Conservation (phyloP, 73 alveolate genomes). For the Durusdinium trenchii region DNA sequence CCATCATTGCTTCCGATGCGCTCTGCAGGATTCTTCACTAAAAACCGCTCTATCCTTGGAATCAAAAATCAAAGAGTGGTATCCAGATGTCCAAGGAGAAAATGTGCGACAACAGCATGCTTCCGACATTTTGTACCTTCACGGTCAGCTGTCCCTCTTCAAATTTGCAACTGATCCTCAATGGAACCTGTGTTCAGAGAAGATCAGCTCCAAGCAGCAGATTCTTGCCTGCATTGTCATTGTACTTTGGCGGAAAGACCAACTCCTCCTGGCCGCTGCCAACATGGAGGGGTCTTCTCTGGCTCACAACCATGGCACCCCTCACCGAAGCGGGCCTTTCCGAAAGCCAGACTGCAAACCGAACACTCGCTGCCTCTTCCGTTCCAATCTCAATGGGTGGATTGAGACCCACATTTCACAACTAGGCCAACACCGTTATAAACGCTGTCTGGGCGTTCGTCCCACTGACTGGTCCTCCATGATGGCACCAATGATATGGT, state of each 20-base stretch:
- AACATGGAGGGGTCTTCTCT: background rate
- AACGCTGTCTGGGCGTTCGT: no score
- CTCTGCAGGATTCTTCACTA: slow-evolving; percentile 53
- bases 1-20: slow-evolving; percentile 67
- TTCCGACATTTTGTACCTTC: background rate
- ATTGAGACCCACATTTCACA: no score
- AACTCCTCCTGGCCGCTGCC: background rate
- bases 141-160: background rate
- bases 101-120: no score
- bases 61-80: background rate
- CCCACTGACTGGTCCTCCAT: slow-evolving; percentile 69
- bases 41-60: slow-evolving; percentile 66
- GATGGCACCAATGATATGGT: slow-evolving; percentile 44
- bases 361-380: background rate
- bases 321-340: background rate
- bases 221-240: slow-evolving; percentile 77
- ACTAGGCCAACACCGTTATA: no score
- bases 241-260: slow-evolving; percentile 77
- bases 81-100: no score
- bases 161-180: background rate
- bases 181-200: background rate
- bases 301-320: background rate
- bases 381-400: background rate
- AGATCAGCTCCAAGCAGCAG: background rate
- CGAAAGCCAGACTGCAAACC: no score